phyloP scores from a whole-genome alignment of 2,329 filamentous ascomycete genomes.

The Coleophoma eucalyptorum region DNA sequence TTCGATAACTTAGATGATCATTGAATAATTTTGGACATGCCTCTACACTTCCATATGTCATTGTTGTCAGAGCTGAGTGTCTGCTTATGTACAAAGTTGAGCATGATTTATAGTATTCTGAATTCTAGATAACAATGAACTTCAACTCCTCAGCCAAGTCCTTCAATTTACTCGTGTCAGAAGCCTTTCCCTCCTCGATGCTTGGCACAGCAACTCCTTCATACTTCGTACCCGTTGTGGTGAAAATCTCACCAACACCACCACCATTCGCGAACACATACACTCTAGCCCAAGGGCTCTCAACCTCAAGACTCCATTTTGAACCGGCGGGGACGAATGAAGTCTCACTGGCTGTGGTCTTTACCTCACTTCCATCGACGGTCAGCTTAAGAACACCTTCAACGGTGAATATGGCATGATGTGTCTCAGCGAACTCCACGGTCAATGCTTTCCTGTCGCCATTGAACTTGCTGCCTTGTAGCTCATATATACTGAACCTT shows the following conservation, averaged over 20 bases:
- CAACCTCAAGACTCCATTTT: slow-evolving; percentile 11
- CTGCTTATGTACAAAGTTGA: too few species aligned
- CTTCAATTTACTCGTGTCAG: slow-evolving; percentile 2
- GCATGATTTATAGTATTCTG: too few species aligned
- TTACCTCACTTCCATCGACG: slow-evolving; percentile 26
- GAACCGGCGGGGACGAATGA: slow-evolving; percentile 19
- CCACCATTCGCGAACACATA: slow-evolving; percentile 24
- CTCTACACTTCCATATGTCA: too few species aligned
- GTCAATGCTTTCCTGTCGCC: slow-evolving; percentile 29
- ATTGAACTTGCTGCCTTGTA: slow-evolving; percentile 41
- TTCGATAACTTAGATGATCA: too few species aligned
- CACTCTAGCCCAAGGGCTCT: slow-evolving; percentile 16
- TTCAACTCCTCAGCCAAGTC: slow-evolving; percentile 10
- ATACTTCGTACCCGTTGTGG: slow-evolving; percentile 10
- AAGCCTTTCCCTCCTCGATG: background rate
- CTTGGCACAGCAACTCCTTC: slow-evolving; percentile 10
- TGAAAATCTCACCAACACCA: slow-evolving; percentile 18
- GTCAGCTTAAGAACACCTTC: slow-evolving; percentile 41
- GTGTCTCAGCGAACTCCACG: slow-evolving; percentile 40
- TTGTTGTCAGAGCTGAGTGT: too few species aligned
- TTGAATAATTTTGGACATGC: too few species aligned
- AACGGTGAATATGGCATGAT: slow-evolving; percentile 47
- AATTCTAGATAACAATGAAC: slow-evolving; percentile 1
- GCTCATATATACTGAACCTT: slow-evolving; percentile 48
- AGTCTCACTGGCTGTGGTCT: slow-evolving; percentile 15